phyloP scores from a whole-genome alignment of 768 basidiomycete genomes.

The Suillus lakei region DNA sequence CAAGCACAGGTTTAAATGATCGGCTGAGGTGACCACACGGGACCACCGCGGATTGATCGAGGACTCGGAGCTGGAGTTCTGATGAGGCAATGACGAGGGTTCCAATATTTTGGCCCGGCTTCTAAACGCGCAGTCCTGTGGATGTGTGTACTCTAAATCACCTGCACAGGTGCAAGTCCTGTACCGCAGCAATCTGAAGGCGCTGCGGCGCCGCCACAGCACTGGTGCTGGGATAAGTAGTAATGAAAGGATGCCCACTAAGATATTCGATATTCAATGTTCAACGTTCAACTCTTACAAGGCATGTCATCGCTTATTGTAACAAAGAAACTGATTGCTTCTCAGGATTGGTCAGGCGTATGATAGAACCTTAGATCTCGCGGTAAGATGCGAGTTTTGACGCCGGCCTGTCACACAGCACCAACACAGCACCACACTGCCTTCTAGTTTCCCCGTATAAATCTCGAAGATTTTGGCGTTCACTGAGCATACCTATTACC shows the following conservation, averaged over 20 bases:
- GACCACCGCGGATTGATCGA: background rate
- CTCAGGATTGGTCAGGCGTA: background rate
- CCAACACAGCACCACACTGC: background rate
- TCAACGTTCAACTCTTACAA: background rate
- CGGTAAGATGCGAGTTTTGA: conserved; percentile 1
- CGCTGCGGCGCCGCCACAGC: background rate
- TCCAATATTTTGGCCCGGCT: background rate
- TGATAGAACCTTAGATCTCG: background rate
- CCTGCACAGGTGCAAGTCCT: background rate
- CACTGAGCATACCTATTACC: background rate
- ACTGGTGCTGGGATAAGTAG: background rate
- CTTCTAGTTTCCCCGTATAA: background rate
- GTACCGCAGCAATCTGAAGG: background rate
- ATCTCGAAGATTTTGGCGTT: background rate
- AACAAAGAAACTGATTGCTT: background rate
- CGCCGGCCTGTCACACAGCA: background rate
- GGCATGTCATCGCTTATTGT: background rate
- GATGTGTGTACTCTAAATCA: background rate
- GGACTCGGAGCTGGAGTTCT: background rate
- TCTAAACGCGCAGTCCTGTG: background rate
- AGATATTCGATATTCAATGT: background rate
- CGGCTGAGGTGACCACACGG: background rate
- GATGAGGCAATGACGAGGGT: background rate
- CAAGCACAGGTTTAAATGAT: background rate
- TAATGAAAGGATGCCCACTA: background rate